Base-by-base conservation (phyloP, 1,139 yeast genomes). In the Kurtzmaniella quercitrusa region DNA sequence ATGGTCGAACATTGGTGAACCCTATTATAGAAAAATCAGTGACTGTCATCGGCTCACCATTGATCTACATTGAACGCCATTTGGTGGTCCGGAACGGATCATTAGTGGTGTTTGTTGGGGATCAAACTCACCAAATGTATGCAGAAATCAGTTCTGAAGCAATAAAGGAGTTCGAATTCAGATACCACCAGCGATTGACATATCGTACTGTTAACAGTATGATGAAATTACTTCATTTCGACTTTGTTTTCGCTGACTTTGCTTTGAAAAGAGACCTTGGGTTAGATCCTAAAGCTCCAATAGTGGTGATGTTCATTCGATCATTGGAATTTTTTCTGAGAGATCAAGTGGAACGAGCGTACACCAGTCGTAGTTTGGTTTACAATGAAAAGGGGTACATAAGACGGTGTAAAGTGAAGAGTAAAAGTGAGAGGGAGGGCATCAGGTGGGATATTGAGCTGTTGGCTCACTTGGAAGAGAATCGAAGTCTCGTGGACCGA, bases 131-230 rank as follows among this genome's bases (percentile, higher is more conserved):
- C 46, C 57, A 59, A 46, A 56, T 70, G 15, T 53, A 63, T 11
- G 72, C 62, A 0, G 47, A 52, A 2, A 63, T 71, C 44, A 65
- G 65, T 1, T 59, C 55, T 39, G 48, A 55, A 2, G 59, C 71
- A 1, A 56, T 67, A 1, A 51, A 57, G 8, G 39, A 49, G 18
- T 70, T 67, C 48, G 75, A 70, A 46, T 52, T 52, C 34, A 47
- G 45, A 12, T 56, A 66, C 44, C 51, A 58, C 21, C 68, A 65
- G 41, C 49, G 74, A 34, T 56, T 70, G 38, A 68, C 75, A 1
- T 62, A 48, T 42, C 51, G 57, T 19, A 66, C 73, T 0, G 39
- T 46, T 5, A 57, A 65, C 21, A 51, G 57, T 37, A 48, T 63
- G 17, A 54, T 71, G 17, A 38, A 52, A 8, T 46, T 70, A 17